Base-by-base conservation (phyloP, 2,329 filamentous ascomycete genomes). In the Trichoderma hamatum region DNA sequence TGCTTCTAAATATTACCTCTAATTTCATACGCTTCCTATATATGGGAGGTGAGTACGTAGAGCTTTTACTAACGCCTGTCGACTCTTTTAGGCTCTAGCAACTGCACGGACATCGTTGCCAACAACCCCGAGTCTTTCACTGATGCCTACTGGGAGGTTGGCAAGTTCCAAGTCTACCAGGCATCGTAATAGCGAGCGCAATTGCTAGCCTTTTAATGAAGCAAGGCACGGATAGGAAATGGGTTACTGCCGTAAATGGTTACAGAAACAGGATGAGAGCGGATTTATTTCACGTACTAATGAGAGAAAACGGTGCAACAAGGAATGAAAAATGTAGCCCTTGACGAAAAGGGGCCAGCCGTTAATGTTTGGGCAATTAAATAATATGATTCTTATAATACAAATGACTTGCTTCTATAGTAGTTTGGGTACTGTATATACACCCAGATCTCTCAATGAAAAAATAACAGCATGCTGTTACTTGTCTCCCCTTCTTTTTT, bases 81-180 rank as follows among this genome's bases (percentile, higher is more conserved):
- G 5, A 1, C 34, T 14, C 7, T 11, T 60, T 49, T 34, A 84
- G 83, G 86, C 73, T 83, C 87, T 0, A 83, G 81, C 26, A 88
- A 83, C 67, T 91, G 89, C 74, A 80, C 80, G 3, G 82, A 86
- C 61, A 86, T 82, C 71, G 88, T 90, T 9, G 84, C 87, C 6
- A 85, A 84, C 66, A 85, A 87, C 72, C 88, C 84, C 24, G 78
- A 75, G 24, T 85, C 79, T 2, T 91, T 88, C 76, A 81, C 78
- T 54, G 83, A 86, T 74, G 89, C 86, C 1, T 92, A 83, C 75
- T 92, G 86, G 90, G 88, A 87, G 78, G 89, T 91, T 79, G 85
- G 84, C 2, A 77, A 80, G 11, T 89, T 91, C 71, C 80, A 86
- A 71, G 83, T 91, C 2, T 91, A 89, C 74, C 77, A 81, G 61